Percentiles rank a stretch among this genome's conserved stretches.
phyloP scores from a whole-genome alignment of 345 rosid species.

The Physaria fendleri region DNA sequence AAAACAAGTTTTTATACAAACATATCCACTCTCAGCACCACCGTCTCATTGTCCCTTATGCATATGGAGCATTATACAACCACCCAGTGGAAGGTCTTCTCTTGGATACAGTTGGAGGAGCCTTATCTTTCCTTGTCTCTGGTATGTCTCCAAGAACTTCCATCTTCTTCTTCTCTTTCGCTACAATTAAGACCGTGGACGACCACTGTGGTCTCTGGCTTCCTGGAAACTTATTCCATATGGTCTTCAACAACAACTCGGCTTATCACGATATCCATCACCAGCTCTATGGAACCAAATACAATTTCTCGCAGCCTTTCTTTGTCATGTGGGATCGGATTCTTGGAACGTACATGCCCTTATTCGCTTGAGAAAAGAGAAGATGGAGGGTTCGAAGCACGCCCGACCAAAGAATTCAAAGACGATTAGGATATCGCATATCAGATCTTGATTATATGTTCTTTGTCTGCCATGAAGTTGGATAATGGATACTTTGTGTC shows the following conservation, averaged over 20 bases:
- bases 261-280: slow-evolving; percentile 74
- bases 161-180: slow-evolving; percentile 78
- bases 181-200: slow-evolving; percentile 74
- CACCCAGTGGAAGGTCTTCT: slow-evolving; percentile 80
- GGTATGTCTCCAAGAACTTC: slow-evolving; percentile 87
- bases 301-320: slow-evolving; percentile 65
- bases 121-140: slow-evolving; percentile 65
- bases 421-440: too few relatives aligned
- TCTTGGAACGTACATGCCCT: slow-evolving; percentile 65
- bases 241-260: slow-evolving; percentile 58
- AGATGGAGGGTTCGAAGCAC: slow-evolving; percentile 61
- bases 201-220: slow-evolving; percentile 73
- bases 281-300: slow-evolving; percentile 62
- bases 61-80: slow-evolving; percentile 76
- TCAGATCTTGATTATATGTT: too few relatives aligned
- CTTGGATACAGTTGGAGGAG: slow-evolving; percentile 70
- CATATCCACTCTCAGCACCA: slow-evolving; percentile 80
- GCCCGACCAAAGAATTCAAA: slow-evolving; percentile 41
- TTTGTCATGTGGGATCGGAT: slow-evolving; percentile 62
- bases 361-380: slow-evolving; percentile 53
- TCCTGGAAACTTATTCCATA: slow-evolving; percentile 62
- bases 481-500: too few relatives aligned
- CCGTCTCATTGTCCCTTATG: slow-evolving; percentile 69
- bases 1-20: slow-evolving; percentile 69
- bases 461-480: too few relatives aligned